A percentile compares a stretch with the other conserved stretches of the same genome.
These are phyloP conservation scores for Tolypocladium sp. DNA, from an alignment of 2,329 filamentous ascomycete species.

Conservation along the genomic window DNA sequence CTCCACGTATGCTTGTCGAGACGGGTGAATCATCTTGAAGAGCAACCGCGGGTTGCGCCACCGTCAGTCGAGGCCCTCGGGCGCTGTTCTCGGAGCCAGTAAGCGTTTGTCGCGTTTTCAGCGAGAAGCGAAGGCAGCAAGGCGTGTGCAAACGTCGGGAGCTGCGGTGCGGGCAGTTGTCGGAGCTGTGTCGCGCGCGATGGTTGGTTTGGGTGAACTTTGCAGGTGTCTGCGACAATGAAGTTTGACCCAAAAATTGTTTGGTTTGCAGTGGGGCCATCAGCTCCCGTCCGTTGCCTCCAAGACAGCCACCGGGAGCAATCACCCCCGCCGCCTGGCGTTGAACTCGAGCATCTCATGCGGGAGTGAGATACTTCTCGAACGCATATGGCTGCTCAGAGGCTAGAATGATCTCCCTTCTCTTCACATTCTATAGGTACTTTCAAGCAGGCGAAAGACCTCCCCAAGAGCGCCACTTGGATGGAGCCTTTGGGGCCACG, in stretches of 20 bases:
- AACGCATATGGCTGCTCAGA: not conserved
- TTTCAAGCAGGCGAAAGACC: no score
- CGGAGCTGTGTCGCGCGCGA: not conserved
- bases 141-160: not conserved
- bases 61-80: not conserved
- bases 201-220: not conserved
- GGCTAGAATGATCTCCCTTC: not conserved
- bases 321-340: no score
- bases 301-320: no score
- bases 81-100: not conserved
- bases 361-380: not conserved
- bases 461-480: no score
- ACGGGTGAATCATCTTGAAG: conserved; percentile 65
- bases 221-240: not conserved
- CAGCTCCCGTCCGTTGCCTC: no score
- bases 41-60: not conserved
- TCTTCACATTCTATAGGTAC: not conserved
- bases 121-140: not conserved
- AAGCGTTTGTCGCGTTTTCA: not conserved
- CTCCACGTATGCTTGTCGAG: conserved; percentile 89
- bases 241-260: not conserved
- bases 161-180: not conserved
- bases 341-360: not conserved
- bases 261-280: not conserved
- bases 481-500: no score